Conservation (phyloP, 495 filamentous ascomycete genomes). For the Talaromyces nanjingensis region DNA sequence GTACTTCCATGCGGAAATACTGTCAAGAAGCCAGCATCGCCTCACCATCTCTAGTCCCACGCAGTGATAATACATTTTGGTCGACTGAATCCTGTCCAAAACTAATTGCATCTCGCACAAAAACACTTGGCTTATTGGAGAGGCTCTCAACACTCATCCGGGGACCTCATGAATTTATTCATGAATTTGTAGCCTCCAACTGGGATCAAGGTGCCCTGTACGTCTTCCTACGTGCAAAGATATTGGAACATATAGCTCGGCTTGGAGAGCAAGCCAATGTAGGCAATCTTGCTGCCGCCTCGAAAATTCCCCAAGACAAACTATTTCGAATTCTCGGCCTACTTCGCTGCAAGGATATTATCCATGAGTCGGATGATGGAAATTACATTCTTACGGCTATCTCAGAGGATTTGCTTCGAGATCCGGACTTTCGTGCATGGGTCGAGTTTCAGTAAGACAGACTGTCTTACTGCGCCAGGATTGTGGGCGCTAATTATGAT, state of each 20-base stretch:
- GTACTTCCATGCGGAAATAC: neutral
- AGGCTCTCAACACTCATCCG: neutral
- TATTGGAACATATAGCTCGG: neutral
- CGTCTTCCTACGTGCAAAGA: neutral
- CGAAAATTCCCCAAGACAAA: neutral
- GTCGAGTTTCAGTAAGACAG: neutral
- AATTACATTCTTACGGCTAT: neutral
- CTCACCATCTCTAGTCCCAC: neutral
- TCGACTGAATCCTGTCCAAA: neutral
- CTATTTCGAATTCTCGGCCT: neutral
- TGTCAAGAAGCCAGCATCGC: neutral
- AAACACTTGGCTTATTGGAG: neutral
- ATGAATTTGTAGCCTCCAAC: neutral
- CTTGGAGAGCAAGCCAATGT: neutral
- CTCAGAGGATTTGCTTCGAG: neutral
- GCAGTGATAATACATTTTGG: neutral
- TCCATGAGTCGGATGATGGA: neutral
- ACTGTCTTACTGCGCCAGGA: neutral
- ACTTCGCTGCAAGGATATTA: neutral
- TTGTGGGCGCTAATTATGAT: neutral
- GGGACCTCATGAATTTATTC: neutral
- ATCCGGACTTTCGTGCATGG: neutral
- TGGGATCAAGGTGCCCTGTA: neutral
- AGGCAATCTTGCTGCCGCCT: neutral
- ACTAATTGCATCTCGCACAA: neutral